These are phyloP conservation scores for Plectranthus barbatus DNA, from an alignment of 257 asterid species.

Conservation along the genomic window DNA sequence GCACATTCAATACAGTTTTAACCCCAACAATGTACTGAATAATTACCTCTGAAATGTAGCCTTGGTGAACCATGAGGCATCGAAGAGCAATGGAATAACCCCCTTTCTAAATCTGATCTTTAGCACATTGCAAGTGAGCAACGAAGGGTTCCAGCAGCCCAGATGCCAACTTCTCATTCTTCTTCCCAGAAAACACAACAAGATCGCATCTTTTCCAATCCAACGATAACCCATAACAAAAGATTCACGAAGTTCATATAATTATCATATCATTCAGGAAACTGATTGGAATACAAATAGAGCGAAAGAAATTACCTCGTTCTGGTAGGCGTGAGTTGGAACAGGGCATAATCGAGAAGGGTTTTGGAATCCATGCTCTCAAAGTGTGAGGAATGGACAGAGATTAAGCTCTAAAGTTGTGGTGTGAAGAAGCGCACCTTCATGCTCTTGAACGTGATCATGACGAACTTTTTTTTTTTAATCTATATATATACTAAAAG, in stretches of 20 bases:
- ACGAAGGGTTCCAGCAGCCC: slow-evolving; percentile 83
- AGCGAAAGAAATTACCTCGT: slow-evolving; percentile 45
- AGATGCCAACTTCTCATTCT: slow-evolving; percentile 72
- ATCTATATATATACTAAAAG: no score
- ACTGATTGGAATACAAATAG: neutral
- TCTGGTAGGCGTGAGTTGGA: slow-evolving; percentile 84
- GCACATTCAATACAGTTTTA: neutral
- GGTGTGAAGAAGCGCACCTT: slow-evolving; percentile 7
- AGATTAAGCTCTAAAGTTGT: slow-evolving; percentile 9
- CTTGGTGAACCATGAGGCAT: slow-evolving; percentile 74
- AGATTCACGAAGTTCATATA: slow-evolving; percentile 11
- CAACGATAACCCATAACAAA: slow-evolving; percentile 19
- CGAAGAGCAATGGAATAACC: slow-evolving; percentile 75
- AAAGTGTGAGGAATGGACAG: slow-evolving; percentile 1
- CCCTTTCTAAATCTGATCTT: slow-evolving; percentile 78
- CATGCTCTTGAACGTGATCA: slow-evolving; percentile 40
- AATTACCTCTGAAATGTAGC: slow-evolving; percentile 69
- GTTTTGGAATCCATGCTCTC: slow-evolving; percentile 48
- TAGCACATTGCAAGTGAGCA: slow-evolving; percentile 72
- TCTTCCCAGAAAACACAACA: slow-evolving; percentile 65
- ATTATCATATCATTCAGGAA: neutral
- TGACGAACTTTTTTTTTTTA: slow-evolving; percentile 17
- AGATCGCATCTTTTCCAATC: slow-evolving; percentile 64
- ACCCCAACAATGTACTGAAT: neutral
- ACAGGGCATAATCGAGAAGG: slow-evolving; percentile 70